Base-by-base conservation (phyloP, 257 asterid genomes). In the Salvia miltiorrhiza region DNA sequence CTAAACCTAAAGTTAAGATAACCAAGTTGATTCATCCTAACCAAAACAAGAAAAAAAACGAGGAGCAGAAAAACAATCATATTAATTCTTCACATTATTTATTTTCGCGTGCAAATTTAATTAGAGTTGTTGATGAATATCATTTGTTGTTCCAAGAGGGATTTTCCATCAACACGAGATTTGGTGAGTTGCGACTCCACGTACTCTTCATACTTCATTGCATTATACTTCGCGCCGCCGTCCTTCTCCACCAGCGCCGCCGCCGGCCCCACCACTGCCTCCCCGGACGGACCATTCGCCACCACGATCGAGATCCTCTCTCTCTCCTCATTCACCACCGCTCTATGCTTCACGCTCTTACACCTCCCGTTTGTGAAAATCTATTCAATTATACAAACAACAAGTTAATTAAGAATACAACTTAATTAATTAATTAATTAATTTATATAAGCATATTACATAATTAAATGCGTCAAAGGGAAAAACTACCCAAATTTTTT, bases 251-350 rank as follows among this genome's bases (percentile, higher is more conserved):
- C 63, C 21, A 86, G 63, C 4, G 65, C 47, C 1, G 76, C 63
- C 3, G 84, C 85, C 0, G 96, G 93, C n/a, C 77, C 65, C 0
- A 88, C 83, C 8, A 60, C 14, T 7, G 79, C 76, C 17, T 86
- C 93, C 30, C 57, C 62, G 1, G 90, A 72, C n/a, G 91, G 93
- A 10, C 91, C 93, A 14, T 84, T 82, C 8, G 84, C 73, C 32
- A 81, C 17, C 12, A 70, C 89, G 4, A 88, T 19, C 2, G 96
- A 88, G 24, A 79, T 65, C 17, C 84, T 77, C 1, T 74, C 78
- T 24, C 16, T 49, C 14, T 73, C 21, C 30, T 50, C 63, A 5
- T 83, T 83, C 76, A 82, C 77, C 2, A 77, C 81, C 0, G 87
- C 87, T 23, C 82, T 71, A 37, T 82, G 87, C 65, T 37, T 60